These are phyloP conservation scores for Strigomonas culicis DNA, from an alignment of 208 protist species.

Conservation along the genomic window DNA sequence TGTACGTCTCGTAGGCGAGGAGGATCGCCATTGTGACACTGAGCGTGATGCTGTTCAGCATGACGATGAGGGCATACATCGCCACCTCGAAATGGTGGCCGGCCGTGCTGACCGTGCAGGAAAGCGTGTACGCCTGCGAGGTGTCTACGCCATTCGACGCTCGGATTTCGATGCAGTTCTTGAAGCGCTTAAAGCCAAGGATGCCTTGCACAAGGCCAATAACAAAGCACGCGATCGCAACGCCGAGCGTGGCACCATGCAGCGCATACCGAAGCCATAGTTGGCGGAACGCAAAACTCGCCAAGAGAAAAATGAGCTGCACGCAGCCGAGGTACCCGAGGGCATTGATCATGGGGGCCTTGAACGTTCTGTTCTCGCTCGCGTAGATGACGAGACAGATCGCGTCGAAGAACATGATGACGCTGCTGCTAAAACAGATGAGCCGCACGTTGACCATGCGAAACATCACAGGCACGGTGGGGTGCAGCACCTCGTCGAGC, in stretches of 20 bases:
- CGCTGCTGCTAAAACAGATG: constrained; percentile 22
- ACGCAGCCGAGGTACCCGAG: constrained; percentile 31
- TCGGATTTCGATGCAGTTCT: constrained; percentile 21
- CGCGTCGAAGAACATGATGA: constrained; percentile 32
- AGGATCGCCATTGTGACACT: constrained; percentile 19
- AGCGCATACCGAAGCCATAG: constrained; percentile 15
- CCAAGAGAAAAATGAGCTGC: constrained; percentile 26
- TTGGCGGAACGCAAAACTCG: constrained; percentile 21
- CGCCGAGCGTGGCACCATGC: constrained; percentile 13
- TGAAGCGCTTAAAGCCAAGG: constrained; percentile 22
- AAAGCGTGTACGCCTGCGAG: constrained; percentile 13
- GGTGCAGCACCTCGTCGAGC: constrained; percentile 12
- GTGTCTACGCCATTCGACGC: constrained; percentile 10
- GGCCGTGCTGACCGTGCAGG: constrained; percentile 22
- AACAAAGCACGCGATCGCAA: constrained; percentile 17
- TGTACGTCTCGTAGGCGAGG: constrained; percentile 16
- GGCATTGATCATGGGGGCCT: constrained; percentile 18
- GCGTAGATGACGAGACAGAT: constrained; percentile 38
- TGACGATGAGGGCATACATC: constrained; percentile 21
- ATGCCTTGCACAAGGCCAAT: constrained; percentile 23
- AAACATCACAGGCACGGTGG: constrained; percentile 23
- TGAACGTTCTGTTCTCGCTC: constrained; percentile 12
- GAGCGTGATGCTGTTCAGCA: constrained; percentile 31
- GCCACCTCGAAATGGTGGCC: constrained; percentile 33
- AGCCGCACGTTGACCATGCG: constrained; percentile 17